These are phyloP conservation scores for Cucumis sativus DNA, from an alignment of 306 rosid species.

Conservation along the genomic window Cucumber_9930_V3 NC_026658.2:3313501-3314000, in stretches of 20 bases:
- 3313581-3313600: slow-evolving; percentile 39
- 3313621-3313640: background rate
- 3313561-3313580: slow-evolving; percentile 43
- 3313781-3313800: slow-evolving; percentile 36
- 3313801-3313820: slow-evolving; percentile 36
- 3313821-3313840: slow-evolving; percentile 52
- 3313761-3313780: slow-evolving; percentile 27
- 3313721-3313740: background rate
- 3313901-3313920: slow-evolving; percentile 40
- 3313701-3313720: slow-evolving; percentile 16
- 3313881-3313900: slow-evolving; percentile 55
- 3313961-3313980: slow-evolving; percentile 22
- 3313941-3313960: slow-evolving; percentile 50
- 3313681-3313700: slow-evolving; percentile 22
- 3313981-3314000: slow-evolving; percentile 32
- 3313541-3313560: slow-evolving; percentile 49
- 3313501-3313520: slow-evolving; percentile 37
- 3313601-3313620: slow-evolving; percentile 26
- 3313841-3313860: slow-evolving; percentile 61
- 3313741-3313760: slow-evolving; percentile 36
- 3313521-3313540: slow-evolving; percentile 46
- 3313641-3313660: slow-evolving; percentile 14
- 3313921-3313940: slow-evolving; percentile 39
- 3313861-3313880: slow-evolving; percentile 94
- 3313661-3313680: slow-evolving; percentile 7